A percentile compares a stretch with the other conserved stretches of the same genome.
These are phyloP conservation scores for Erodium moschatum DNA, from an alignment of 441 rosid species.

Conservation along the genomic window DNA sequence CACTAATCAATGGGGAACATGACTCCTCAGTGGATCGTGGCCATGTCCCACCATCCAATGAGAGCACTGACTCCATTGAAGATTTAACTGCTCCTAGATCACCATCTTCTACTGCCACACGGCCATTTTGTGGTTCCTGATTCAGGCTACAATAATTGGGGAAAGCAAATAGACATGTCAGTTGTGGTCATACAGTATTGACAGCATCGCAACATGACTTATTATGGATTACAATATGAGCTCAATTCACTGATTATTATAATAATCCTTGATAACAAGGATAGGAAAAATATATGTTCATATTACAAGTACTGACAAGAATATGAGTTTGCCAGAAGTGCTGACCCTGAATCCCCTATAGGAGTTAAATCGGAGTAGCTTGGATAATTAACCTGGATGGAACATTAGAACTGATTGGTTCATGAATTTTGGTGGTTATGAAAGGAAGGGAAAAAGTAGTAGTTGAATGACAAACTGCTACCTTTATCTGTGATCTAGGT, in stretches of 20 bases:
- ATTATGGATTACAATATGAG: neutral
- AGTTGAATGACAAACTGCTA: constrained; percentile 15
- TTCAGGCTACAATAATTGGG: constrained; percentile 35
- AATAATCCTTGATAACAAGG: neutral
- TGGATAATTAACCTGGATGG: constrained; percentile 79
- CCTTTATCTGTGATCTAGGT: constrained; percentile 71
- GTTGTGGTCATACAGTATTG: constrained; percentile 16
- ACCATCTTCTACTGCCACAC: constrained; percentile 33
- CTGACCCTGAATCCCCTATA: constrained; percentile 45
- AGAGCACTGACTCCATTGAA: constrained; percentile 69
- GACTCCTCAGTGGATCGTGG: constrained; percentile 41
- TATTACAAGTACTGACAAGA: neutral
- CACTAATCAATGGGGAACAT: constrained; percentile 36
- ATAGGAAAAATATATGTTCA: neutral
- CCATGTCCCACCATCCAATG: constrained; percentile 94
- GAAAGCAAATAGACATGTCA: constrained; percentile 25
- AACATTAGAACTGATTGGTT: constrained; percentile 19
- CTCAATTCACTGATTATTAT: neutral
- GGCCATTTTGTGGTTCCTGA: constrained; percentile 36
- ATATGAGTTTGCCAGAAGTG: constrained; percentile 1
- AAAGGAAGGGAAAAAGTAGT: neutral
- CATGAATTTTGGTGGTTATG: constrained; percentile 9
- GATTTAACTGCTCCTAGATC: constrained; percentile 32
- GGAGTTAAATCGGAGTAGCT: constrained; percentile 46
- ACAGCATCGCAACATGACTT: constrained; percentile 2